These are phyloP conservation scores for Arabis alpina DNA, from an alignment of 345 rosid genomes.

Conservation along the genomic window DNA sequence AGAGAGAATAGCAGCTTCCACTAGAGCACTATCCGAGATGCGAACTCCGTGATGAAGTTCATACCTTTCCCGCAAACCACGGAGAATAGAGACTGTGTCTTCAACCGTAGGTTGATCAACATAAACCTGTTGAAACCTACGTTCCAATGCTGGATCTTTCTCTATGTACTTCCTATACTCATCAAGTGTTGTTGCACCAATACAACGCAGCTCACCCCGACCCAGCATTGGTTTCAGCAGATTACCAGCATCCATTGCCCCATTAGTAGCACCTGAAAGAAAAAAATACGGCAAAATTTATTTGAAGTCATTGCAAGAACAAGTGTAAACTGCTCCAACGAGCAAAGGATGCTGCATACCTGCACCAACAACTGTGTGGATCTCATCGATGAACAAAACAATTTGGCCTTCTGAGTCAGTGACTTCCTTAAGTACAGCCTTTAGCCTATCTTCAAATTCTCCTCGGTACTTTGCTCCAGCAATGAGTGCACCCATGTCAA, in stretches of 20 bases:
- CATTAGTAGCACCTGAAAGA: slow-evolving; percentile 93
- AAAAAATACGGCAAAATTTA: not conserved
- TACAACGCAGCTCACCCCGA: slow-evolving; percentile 94
- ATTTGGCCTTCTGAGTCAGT: slow-evolving; percentile 95
- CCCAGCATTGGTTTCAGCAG: slow-evolving; percentile 99
- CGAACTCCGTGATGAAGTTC: slow-evolving; percentile 99
- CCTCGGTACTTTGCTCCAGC: slow-evolving; percentile 99
- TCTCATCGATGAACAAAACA: slow-evolving; percentile 95
- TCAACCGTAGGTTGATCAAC: slow-evolving; percentile 97
- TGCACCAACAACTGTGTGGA: slow-evolving; percentile 99
- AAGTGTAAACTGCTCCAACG: not conserved
- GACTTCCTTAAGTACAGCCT: slow-evolving; percentile 96
- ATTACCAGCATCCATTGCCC: slow-evolving; percentile 99
- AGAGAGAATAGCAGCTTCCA: slow-evolving; percentile 94
- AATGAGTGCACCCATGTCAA: slow-evolving; percentile 97
- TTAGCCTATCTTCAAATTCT: slow-evolving; percentile 97
- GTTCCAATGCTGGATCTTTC: slow-evolving; percentile 99
- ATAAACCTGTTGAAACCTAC: slow-evolving; percentile 97
- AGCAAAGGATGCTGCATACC: slow-evolving; percentile 51
- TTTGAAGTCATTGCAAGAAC: slow-evolving; percentile 13
- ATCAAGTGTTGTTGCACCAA: slow-evolving; percentile 96
- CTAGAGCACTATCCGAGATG: slow-evolving; percentile 96
- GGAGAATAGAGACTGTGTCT: slow-evolving; percentile 87
- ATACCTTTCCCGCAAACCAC: slow-evolving; percentile 97
- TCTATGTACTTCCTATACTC: slow-evolving; percentile 97